Evolutionary conservation across 176 grass and related monocot genomes (phyloP).

Genomic region (Triticum monococcum): DNA sequence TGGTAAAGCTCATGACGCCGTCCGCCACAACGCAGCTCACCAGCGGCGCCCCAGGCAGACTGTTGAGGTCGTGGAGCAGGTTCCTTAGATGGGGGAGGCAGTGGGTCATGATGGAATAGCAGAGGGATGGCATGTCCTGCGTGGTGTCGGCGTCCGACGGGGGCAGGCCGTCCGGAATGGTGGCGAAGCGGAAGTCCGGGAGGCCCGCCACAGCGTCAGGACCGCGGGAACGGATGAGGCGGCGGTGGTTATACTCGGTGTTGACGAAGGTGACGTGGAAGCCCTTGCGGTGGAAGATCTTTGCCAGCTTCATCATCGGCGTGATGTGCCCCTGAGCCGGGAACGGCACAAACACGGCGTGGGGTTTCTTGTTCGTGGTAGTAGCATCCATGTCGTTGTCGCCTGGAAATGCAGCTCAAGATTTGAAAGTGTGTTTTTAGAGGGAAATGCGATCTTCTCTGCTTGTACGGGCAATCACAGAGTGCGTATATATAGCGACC

Average conservation of each 20-base stretch:
- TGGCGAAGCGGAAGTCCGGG: neutral
- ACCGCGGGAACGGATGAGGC: neutral
- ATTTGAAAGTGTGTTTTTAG: no score
- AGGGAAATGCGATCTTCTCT: no score
- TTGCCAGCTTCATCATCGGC: neutral
- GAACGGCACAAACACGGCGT: neutral
- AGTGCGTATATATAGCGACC: neutral
- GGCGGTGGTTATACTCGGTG: slow-evolving; percentile 41
- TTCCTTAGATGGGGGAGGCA: slow-evolving; percentile 16
- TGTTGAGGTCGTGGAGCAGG: slow-evolving; percentile 1
- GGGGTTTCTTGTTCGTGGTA: neutral
- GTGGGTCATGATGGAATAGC: neutral
- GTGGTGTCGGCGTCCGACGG: slow-evolving; percentile 25
- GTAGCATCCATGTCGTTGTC: neutral
- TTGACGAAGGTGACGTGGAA: slow-evolving; percentile 68
- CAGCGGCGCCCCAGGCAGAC: neutral
- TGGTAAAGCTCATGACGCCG: slow-evolving; percentile 33
- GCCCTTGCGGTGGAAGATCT: neutral
- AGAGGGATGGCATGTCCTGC: slow-evolving; percentile 23
- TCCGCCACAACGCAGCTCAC: slow-evolving; percentile 38
- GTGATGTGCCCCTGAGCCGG: neutral
- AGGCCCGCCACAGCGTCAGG: neutral
- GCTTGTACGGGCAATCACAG: neutral
- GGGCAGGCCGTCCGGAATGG: neutral
- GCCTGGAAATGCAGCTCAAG: slow-evolving; percentile 23